Conservation (phyloP, 257 asterid genomes). For the Salvia hispanica region DNA sequence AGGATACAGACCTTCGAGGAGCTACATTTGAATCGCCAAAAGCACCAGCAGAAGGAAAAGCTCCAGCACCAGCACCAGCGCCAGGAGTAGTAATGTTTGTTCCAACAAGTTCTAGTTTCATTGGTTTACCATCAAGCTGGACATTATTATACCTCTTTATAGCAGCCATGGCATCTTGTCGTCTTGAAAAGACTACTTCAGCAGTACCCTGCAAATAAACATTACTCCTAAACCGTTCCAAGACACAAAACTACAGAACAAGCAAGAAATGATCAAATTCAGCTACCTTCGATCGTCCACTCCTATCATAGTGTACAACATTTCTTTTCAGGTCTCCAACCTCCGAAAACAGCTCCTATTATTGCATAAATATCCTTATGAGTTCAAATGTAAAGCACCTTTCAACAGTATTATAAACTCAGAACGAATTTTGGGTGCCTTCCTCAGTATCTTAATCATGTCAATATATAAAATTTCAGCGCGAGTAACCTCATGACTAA, state of each 20-base stretch:
- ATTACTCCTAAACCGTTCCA: conserved; percentile 33
- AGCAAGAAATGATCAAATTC: conserved; percentile 33
- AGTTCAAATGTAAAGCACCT: conserved; percentile 19
- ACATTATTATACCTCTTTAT: conserved; percentile 53
- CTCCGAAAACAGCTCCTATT: conserved; percentile 89
- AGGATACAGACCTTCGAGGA: conserved; percentile 47
- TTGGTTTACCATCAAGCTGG: conserved; percentile 74
- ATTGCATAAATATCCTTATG: background rate
- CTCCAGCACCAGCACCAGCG: conserved; percentile 30
- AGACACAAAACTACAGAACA: conserved; percentile 33
- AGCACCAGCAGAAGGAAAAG: conserved; percentile 40
- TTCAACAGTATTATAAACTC: conserved; percentile 18
- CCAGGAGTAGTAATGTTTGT: conserved; percentile 42
- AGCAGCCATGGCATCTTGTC: conserved; percentile 82
- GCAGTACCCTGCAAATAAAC: conserved; percentile 79
- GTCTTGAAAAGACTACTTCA: conserved; percentile 65
- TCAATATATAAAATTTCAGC: background rate
- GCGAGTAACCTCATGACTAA: background rate
- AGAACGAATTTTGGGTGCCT: background rate
- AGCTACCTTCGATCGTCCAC: conserved; percentile 94
- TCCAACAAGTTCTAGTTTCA: conserved; percentile 67
- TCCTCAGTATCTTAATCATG: background rate
- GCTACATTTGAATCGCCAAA: conserved; percentile 37
- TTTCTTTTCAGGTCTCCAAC: conserved; percentile 84
- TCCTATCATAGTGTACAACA: conserved; percentile 79